phyloP scores from a whole-genome alignment of 1,284 basidiomycete genomes.

The Dichomitus squalens region DNA sequence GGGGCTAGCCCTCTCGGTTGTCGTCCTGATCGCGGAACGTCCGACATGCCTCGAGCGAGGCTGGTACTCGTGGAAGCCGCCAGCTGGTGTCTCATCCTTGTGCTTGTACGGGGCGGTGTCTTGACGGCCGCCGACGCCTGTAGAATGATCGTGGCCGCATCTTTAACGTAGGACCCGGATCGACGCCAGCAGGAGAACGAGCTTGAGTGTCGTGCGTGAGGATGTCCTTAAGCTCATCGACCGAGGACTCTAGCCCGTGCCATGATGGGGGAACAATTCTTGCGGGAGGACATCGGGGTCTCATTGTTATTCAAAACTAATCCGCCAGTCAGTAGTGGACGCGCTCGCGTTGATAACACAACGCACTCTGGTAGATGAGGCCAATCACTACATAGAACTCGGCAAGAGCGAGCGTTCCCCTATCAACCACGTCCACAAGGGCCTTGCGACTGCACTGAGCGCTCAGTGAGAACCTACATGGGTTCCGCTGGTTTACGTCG shows the following conservation, averaged over 20 bases:
- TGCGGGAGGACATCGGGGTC: slow-evolving; percentile 82
- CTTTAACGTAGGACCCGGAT: slow-evolving; percentile 54
- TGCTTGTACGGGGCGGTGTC: slow-evolving; percentile 97
- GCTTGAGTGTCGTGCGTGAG: slow-evolving; percentile 83
- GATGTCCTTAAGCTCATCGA: slow-evolving; percentile 89
- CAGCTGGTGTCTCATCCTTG: slow-evolving; percentile 60
- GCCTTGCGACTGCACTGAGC: too few relatives aligned
- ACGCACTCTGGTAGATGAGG: too few relatives aligned
- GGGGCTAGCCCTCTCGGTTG: slow-evolving; percentile 71
- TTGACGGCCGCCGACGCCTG: slow-evolving; percentile 62
- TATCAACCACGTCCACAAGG: too few relatives aligned
- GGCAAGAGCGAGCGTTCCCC: too few relatives aligned
- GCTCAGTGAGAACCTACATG: too few relatives aligned
- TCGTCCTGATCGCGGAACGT: slow-evolving; percentile 79
- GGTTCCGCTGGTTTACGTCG: too few relatives aligned
- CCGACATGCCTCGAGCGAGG: slow-evolving; percentile 90
- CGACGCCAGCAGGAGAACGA: slow-evolving; percentile 54
- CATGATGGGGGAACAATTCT: slow-evolving; percentile 94
- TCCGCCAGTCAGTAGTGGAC: neutral
- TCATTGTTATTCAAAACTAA: slow-evolving; percentile 90
- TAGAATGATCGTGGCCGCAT: slow-evolving; percentile 76
- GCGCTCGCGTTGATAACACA: too few relatives aligned
- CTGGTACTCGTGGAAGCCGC: slow-evolving; percentile 81
- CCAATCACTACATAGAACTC: too few relatives aligned
- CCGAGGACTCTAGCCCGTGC: slow-evolving; percentile 88